These are phyloP conservation scores for Lasiodiplodia hormozganensis DNA, from an alignment of 2,329 filamentous ascomycete genomes.

Conservation along the genomic window DNA sequence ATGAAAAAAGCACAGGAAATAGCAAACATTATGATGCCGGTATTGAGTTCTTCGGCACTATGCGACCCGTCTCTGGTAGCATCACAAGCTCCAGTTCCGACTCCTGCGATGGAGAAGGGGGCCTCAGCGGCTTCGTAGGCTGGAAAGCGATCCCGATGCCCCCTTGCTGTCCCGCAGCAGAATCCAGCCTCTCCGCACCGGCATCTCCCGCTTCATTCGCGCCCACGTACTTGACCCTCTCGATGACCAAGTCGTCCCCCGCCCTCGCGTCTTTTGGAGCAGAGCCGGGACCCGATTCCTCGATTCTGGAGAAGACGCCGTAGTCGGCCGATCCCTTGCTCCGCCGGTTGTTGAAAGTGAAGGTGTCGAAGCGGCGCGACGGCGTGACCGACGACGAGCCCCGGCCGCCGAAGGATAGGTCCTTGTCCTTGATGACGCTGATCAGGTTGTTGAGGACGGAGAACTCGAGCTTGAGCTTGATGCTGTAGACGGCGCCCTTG, in stretches of 20 bases:
- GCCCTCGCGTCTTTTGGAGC: background rate
- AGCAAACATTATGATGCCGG: background rate
- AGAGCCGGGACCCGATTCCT: background rate
- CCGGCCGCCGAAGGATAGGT: conserved; percentile 19
- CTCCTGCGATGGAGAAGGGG: background rate
- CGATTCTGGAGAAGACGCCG: background rate
- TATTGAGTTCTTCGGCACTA: background rate
- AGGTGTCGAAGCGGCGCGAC: conserved; percentile 1
- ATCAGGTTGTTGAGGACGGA: conserved; percentile 59
- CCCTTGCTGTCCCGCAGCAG: background rate
- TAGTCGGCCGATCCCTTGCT: conserved; percentile 5
- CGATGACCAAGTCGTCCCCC: background rate
- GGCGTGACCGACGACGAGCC: background rate
- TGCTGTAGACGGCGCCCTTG: conserved; percentile 53
- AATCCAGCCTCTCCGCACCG: too few relatives aligned
- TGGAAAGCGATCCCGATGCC: background rate
- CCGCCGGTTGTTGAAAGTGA: background rate
- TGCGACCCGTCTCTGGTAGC: background rate
- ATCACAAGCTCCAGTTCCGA: conserved; percentile 9
- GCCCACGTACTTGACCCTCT: background rate
- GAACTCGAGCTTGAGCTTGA: conserved; percentile 63
- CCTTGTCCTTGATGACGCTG: conserved; percentile 35
- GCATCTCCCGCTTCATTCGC: background rate
- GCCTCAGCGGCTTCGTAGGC: background rate
- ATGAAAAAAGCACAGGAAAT: background rate